Percentiles rank a stretch among this genome's conserved stretches.
Evolutionary conservation across 192 early-diverging fungal species (phyloP).

Genomic region (Chytriomyces sp.): DNA sequence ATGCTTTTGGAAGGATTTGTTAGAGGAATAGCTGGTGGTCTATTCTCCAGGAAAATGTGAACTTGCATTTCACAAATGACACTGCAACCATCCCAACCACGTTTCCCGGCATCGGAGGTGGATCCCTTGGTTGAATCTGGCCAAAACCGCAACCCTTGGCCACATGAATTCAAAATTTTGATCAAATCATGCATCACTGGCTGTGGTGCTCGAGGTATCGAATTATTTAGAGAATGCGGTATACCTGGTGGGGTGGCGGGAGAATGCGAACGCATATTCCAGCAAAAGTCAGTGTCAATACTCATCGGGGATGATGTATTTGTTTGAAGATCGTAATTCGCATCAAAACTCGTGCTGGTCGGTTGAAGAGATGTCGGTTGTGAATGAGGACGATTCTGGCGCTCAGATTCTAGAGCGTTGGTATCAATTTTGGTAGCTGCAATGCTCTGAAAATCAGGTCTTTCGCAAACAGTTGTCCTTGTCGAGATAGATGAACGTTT

Average conservation of each 20-base stretch:
- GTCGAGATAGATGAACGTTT: background rate
- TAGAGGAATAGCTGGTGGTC: background rate
- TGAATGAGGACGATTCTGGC: background rate
- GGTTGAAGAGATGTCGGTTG: background rate
- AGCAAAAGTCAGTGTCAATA: background rate
- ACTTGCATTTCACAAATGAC: background rate
- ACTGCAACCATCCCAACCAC: slow-evolving; percentile 5
- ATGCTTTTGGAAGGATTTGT: background rate
- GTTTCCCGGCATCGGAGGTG: background rate
- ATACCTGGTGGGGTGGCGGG: background rate
- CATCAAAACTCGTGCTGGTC: background rate
- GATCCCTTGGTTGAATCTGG: background rate
- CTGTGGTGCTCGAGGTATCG: background rate
- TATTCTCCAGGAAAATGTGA: background rate
- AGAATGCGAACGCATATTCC: background rate
- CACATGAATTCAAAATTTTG: background rate
- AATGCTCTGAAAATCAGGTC: background rate
- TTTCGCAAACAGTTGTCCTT: background rate
- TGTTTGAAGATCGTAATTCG: background rate
- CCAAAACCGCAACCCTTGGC: slow-evolving; percentile 8
- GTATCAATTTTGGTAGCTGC: background rate
- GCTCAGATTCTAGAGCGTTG: background rate
- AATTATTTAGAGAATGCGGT: background rate
- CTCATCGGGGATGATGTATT: background rate
- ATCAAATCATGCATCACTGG: slow-evolving; percentile 3